Conservation (phyloP, 345 rosid genomes). For the Melaleuca alternifolia region DNA sequence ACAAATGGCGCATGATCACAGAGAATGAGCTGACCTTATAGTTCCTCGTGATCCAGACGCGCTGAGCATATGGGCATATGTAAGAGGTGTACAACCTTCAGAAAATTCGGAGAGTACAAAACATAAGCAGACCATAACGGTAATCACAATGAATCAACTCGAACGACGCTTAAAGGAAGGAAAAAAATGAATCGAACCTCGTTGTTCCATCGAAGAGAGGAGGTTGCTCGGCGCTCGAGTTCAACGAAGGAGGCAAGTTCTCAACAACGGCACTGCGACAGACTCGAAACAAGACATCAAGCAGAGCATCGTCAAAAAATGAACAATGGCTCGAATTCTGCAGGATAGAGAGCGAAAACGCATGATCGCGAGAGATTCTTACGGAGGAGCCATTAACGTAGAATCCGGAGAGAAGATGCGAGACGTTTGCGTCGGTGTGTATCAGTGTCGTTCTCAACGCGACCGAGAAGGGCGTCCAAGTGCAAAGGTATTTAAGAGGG, state of each 20-base stretch:
- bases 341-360: background rate
- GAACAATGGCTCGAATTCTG: background rate
- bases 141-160: background rate
- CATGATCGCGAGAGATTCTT: background rate
- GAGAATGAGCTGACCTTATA: slow-evolving; percentile 35
- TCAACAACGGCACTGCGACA: slow-evolving; percentile 20
- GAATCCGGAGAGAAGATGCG: background rate
- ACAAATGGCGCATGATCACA: background rate
- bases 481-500: background rate
- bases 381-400: slow-evolving; percentile 19
- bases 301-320: background rate
- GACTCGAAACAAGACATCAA: background rate
- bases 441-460: too few species aligned
- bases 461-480: background rate
- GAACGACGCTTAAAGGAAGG: background rate
- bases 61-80: slow-evolving; percentile 74
- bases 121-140: background rate
- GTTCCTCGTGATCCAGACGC: slow-evolving; percentile 94
- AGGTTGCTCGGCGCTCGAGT: slow-evolving; percentile 53
- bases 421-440: background rate
- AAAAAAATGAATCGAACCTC: slow-evolving; percentile 21
- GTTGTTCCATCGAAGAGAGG: slow-evolving; percentile 73
- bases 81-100: slow-evolving; percentile 57
- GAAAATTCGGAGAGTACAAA: background rate
- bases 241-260: slow-evolving; percentile 35